Percentiles rank a stretch among this genome's conserved stretches.
Conservation (phyloP, 2,329 filamentous ascomycete species). For the Aspergillus felis region DNA sequence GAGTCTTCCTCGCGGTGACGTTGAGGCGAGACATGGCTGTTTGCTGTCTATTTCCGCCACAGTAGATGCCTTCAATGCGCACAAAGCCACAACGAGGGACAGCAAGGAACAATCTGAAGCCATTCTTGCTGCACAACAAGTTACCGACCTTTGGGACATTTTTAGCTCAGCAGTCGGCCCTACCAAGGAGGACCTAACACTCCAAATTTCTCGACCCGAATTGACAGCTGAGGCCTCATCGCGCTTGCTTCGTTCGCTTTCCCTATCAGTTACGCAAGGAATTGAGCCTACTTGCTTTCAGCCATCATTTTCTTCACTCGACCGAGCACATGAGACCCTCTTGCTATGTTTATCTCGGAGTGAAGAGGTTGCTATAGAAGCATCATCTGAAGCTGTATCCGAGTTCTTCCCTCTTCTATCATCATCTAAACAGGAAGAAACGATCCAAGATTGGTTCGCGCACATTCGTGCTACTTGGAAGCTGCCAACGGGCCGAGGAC, state of each 20-base stretch:
- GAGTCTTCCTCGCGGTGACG: slow-evolving; percentile 37
- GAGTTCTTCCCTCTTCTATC: slow-evolving; percentile 38
- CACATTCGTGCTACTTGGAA: slow-evolving; percentile 34
- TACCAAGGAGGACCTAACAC: slow-evolving; percentile 37
- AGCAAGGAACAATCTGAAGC: slow-evolving; percentile 20
- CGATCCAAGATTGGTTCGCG: slow-evolving; percentile 39
- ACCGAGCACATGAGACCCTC: slow-evolving; percentile 31
- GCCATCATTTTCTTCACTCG: slow-evolving; percentile 22
- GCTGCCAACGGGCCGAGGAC: slow-evolving; percentile 39
- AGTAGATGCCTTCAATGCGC: slow-evolving; percentile 29
- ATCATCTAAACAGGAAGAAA: slow-evolving; percentile 26
- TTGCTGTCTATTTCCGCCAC: slow-evolving; percentile 39
- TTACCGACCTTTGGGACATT: slow-evolving; percentile 37
- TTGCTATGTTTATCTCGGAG: slow-evolving; percentile 37
- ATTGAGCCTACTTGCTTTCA: slow-evolving; percentile 5
- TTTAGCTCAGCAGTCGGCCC: slow-evolving; percentile 32
- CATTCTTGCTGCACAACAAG: slow-evolving; percentile 21
- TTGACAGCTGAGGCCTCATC: slow-evolving; percentile 40
- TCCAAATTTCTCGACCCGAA: slow-evolving; percentile 38
- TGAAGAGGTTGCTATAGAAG: slow-evolving; percentile 39
- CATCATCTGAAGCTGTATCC: slow-evolving; percentile 38
- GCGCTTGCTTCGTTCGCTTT: slow-evolving; percentile 37
- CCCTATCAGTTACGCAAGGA: slow-evolving; percentile 19
- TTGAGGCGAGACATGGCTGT: slow-evolving; percentile 43
- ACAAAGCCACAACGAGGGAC: slow-evolving; percentile 14